Evolutionary conservation across 805 yeast species (phyloP).

Genomic region (Wickerhamomyces strasburgensis): DNA sequence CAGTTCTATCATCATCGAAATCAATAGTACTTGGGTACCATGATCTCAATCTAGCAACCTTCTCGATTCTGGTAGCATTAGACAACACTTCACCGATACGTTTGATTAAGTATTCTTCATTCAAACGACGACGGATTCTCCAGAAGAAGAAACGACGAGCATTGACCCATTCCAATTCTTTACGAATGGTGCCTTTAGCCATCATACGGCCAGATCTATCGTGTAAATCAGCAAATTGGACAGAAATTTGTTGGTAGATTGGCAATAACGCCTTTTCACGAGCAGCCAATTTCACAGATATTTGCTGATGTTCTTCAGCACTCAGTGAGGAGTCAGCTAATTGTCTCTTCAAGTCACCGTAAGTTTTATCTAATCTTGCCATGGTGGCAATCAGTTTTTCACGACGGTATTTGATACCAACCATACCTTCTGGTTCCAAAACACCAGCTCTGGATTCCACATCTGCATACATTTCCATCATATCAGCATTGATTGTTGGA

Average conservation of each 20-base stretch:
- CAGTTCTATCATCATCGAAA: slow-evolving; percentile 66
- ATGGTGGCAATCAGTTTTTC: slow-evolving; percentile 88
- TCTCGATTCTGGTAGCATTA: slow-evolving; percentile 65
- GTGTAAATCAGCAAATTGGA: slow-evolving; percentile 96
- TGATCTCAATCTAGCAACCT: slow-evolving; percentile 79
- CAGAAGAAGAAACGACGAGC: slow-evolving; percentile 98
- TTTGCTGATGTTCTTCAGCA: slow-evolving; percentile 60
- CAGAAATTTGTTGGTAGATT: slow-evolving; percentile 84
- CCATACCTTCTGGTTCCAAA: slow-evolving; percentile 98
- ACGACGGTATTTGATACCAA: slow-evolving; percentile 94
- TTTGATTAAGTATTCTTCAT: slow-evolving; percentile 82
- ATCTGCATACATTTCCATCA: slow-evolving; percentile 99
- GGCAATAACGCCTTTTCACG: slow-evolving; percentile 83
- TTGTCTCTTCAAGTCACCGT: slow-evolving; percentile 61
- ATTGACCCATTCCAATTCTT: slow-evolving; percentile 78
- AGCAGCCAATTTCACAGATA: slow-evolving; percentile 61
- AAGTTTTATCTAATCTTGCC: slow-evolving; percentile 79
- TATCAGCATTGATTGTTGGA: slow-evolving; percentile 92
- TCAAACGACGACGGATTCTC: slow-evolving; percentile 94
- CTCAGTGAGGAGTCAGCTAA: slow-evolving; percentile 47
- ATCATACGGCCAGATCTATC: slow-evolving; percentile 97
- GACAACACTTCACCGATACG: slow-evolving; percentile 63
- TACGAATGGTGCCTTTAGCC: slow-evolving; percentile 86
- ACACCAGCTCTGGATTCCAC: slow-evolving; percentile 96
- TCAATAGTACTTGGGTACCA: slow-evolving; percentile 76